Conservation (phyloP, 345 rosid species). For the Ceriops zippeliana region DNA sequence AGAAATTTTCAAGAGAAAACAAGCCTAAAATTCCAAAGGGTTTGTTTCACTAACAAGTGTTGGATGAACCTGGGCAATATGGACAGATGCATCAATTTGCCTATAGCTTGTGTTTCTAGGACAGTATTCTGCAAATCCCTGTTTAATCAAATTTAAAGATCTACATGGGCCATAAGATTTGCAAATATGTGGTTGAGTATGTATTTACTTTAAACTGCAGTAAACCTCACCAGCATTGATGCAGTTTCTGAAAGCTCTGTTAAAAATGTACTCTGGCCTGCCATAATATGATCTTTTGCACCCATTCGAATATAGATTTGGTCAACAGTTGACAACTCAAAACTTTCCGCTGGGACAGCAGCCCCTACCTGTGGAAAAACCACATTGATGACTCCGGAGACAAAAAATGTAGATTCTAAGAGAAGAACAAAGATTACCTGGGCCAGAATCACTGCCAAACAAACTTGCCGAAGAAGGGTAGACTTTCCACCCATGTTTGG, state of each 20-base stretch:
- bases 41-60: background rate
- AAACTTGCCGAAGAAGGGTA: slow-evolving; percentile 96
- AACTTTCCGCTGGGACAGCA: slow-evolving; percentile 87
- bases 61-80: no score
- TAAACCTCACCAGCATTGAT: slow-evolving; percentile 66
- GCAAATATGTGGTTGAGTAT: background rate
- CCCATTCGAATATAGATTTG: slow-evolving; percentile 94
- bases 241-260: slow-evolving; percentile 99
- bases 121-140: background rate
- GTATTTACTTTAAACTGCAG: background rate
- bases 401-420: slow-evolving; percentile 2
- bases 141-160: background rate
- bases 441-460: slow-evolving; percentile 86
- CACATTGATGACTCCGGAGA: slow-evolving; percentile 11
- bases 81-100: no score
- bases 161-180: background rate
- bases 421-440: slow-evolving; percentile 51
- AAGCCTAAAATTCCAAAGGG: background rate
- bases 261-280: slow-evolving; percentile 90
- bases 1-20: slow-evolving; percentile 1
- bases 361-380: slow-evolving; percentile 68
- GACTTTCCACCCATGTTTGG: slow-evolving; percentile 99
- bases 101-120: no score
- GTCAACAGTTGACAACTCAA: slow-evolving; percentile 79
- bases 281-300: slow-evolving; percentile 92